These are phyloP conservation scores for Ophiostoma populinum DNA, from an alignment of 2,329 filamentous ascomycete genomes.

Conservation along the genomic window DNA sequence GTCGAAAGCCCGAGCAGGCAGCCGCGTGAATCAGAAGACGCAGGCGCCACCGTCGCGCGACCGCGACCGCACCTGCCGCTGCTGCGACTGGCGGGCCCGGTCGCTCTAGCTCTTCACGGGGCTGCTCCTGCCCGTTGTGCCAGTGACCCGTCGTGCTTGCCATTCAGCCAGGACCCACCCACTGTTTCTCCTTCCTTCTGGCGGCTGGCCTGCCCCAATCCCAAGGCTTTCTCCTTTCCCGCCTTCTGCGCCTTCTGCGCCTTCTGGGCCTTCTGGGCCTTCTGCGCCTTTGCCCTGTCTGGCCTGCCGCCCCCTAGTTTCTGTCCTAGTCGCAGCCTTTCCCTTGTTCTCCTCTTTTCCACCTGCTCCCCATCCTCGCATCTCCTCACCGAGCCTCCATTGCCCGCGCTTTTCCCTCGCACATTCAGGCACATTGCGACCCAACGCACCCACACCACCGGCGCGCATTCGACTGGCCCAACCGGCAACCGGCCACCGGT, in stretches of 20 bases:
- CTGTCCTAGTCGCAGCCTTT: constrained; percentile 3
- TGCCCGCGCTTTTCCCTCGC: not conserved
- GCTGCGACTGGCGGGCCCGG: too few species aligned
- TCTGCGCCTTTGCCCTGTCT: constrained; percentile 1
- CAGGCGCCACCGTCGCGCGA: too few species aligned
- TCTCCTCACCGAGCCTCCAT: not conserved
- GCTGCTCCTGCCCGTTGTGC: not conserved
- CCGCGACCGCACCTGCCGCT: too few species aligned
- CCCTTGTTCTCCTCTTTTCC: constrained; percentile 3
- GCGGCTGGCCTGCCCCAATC: too few species aligned
- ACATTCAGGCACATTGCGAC: not conserved
- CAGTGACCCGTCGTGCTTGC: not conserved
- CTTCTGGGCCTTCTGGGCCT: not conserved
- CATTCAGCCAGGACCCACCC: too few species aligned
- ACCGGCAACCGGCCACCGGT: too few species aligned
- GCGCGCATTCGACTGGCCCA: too few species aligned
- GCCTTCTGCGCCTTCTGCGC: not conserved
- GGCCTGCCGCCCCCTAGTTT: not conserved
- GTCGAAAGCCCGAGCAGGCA: too few species aligned
- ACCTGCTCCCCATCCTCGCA: constrained; percentile 3
- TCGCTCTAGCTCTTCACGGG: not conserved
- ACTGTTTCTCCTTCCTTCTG: not conserved
- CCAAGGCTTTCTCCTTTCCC: not conserved
- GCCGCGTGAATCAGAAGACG: too few species aligned
- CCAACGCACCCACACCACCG: too few species aligned